Evolutionary conservation across 345 rosid species (phyloP).

Genomic region (Salix purpurea): DNA sequence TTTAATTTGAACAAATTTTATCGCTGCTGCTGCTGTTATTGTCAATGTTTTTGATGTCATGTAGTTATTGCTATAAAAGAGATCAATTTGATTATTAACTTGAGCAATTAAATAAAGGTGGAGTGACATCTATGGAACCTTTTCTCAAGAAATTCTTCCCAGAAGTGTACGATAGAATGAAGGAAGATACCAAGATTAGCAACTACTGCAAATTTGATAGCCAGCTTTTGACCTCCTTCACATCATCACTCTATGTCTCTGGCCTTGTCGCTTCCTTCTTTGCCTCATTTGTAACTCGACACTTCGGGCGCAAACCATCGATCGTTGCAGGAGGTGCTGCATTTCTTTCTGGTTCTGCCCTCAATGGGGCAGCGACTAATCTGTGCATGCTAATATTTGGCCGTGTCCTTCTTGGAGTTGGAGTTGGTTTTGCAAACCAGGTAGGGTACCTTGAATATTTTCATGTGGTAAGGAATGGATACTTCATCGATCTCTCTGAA

Average conservation of each 20-base stretch:
- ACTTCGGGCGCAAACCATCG: constrained; percentile 61
- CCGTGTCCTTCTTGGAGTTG: constrained; percentile 62
- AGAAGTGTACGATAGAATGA: constrained; percentile 48
- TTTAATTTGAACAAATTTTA: neutral
- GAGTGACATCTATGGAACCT: constrained; percentile 80
- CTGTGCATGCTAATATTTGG: constrained; percentile 61
- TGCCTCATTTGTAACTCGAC: constrained; percentile 52
- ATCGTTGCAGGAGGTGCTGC: constrained; percentile 54
- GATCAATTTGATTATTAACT: neutral
- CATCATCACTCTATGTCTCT: constrained; percentile 69
- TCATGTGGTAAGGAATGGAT: neutral
- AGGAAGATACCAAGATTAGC: constrained; percentile 41
- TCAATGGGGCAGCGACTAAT: constrained; percentile 51
- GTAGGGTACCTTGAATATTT: constrained; percentile 17
- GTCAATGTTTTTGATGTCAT: no score
- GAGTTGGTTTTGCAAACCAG: constrained; percentile 79
- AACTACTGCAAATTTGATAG: constrained; percentile 73
- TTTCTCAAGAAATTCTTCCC: constrained; percentile 56
- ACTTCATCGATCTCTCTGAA: neutral
- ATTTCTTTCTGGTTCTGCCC: constrained; percentile 59
- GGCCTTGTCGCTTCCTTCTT: constrained; percentile 60
- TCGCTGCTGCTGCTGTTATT: neutral
- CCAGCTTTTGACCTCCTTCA: constrained; percentile 65
- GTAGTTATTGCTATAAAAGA: no score
- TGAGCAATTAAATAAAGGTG: constrained; percentile 36